A percentile compares a stretch with the other conserved stretches of the same genome.
Conservation (phyloP, 2,329 filamentous ascomycete species). For the Pseudodiploospora longispora region DNA sequence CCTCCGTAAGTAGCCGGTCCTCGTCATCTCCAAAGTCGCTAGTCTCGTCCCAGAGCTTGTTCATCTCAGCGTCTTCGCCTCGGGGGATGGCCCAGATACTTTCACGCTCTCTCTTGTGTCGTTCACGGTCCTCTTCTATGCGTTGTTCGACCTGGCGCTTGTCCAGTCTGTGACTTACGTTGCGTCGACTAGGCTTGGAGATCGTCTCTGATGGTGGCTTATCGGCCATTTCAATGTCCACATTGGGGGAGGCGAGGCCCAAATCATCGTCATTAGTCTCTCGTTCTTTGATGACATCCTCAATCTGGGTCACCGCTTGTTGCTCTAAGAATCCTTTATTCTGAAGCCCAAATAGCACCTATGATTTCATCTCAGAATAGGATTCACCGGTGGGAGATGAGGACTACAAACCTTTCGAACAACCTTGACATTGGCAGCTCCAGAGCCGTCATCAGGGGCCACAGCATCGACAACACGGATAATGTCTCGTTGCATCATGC, state of each 20-base stretch:
- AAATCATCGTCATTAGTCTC: conserved; percentile 56
- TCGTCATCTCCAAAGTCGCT: conserved; percentile 88
- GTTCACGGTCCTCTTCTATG: conserved; percentile 92
- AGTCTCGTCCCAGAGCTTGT: conserved; percentile 76
- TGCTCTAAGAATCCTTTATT: conserved; percentile 64
- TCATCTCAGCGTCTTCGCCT: conserved; percentile 58
- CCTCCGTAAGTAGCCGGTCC: conserved; percentile 66
- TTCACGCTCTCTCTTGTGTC: conserved; percentile 86
- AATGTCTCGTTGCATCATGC: conserved; percentile 94
- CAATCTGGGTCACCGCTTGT: conserved; percentile 70
- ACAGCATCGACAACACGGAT: conserved; percentile 86
- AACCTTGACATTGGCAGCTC: conserved; percentile 89
- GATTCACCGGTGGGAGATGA: conserved; percentile 2
- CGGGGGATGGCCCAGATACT: conserved; percentile 83
- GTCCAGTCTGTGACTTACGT: conserved; percentile 47
- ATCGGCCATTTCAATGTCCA: conserved; percentile 32
- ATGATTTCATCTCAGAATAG: conserved; percentile 8
- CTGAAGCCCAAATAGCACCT: conserved; percentile 64
- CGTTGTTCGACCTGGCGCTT: conserved; percentile 89
- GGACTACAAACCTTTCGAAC: conserved; percentile 60
- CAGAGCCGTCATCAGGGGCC: conserved; percentile 75
- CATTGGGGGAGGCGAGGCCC: conserved; percentile 42
- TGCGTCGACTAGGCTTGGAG: conserved; percentile 25
- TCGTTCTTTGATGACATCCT: conserved; percentile 73
- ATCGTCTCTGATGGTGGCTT: conserved; percentile 33